Percentiles rank a stretch among this genome's conserved stretches.
Evolutionary conservation across 116 monocot species (phyloP).

Genomic region (Trichopus zeylanicus): DNA sequence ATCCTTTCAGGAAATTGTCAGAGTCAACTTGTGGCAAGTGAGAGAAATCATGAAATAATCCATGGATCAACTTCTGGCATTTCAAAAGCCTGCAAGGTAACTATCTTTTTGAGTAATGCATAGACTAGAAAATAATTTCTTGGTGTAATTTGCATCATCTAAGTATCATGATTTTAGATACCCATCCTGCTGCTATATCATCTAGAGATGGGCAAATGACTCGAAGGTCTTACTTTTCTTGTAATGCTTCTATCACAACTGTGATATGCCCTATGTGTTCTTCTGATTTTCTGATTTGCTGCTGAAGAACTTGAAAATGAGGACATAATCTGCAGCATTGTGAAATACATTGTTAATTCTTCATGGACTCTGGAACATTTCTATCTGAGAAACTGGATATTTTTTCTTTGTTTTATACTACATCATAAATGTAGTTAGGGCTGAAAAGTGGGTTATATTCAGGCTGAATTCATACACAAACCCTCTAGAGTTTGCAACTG

Average conservation of each 20-base stretch:
- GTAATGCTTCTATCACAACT: background rate
- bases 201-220: background rate
- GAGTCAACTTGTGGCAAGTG: conserved; percentile 5
- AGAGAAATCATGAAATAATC: conserved; percentile 20
- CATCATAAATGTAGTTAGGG: too few relatives aligned
- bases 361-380: background rate
- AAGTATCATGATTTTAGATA: background rate
- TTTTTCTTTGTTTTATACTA: too few relatives aligned
- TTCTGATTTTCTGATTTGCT: background rate
- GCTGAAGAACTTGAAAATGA: background rate
- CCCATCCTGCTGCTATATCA: background rate
- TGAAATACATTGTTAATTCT: too few relatives aligned
- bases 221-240: background rate
- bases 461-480: too few relatives aligned
- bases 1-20: conserved; percentile 19
- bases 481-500: too few relatives aligned
- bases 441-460: too few relatives aligned
- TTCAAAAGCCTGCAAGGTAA: conserved; percentile 32
- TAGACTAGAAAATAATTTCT: background rate
- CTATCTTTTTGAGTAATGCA: background rate
- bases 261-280: background rate
- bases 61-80: conserved; percentile 12
- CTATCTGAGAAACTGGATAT: background rate
- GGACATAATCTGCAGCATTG: background rate
- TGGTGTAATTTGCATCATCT: background rate